These are phyloP conservation scores for Phytophthora pseudosyringae DNA, from an alignment of 352 stramenopile genomes.

Conservation along the genomic window DNA sequence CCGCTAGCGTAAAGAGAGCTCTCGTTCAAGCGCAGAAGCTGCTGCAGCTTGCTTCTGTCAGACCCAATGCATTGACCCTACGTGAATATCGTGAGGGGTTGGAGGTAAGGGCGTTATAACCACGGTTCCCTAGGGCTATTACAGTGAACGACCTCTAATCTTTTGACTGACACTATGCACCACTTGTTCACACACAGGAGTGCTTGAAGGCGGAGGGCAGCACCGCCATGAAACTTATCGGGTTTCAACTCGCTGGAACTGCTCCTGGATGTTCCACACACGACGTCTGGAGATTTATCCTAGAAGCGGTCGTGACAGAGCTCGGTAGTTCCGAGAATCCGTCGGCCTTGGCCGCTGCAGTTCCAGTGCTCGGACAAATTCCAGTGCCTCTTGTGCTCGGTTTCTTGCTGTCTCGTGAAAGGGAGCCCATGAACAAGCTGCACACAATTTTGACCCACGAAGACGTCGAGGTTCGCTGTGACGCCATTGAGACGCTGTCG, in stretches of 20 bases:
- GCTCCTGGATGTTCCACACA: slow-evolving; percentile 61
- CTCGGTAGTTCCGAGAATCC: slow-evolving; percentile 74
- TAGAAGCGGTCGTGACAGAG: slow-evolving; percentile 69
- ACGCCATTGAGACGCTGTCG: slow-evolving; percentile 65
- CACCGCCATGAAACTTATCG: slow-evolving; percentile 64
- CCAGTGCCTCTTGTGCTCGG: slow-evolving; percentile 63
- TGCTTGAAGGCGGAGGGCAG: slow-evolving; percentile 72
- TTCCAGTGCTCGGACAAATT: slow-evolving; percentile 64
- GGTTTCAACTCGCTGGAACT: slow-evolving; percentile 69
- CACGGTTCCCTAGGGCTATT: background rate
- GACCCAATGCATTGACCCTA: slow-evolving; percentile 62
- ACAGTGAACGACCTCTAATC: background rate
- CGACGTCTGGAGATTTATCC: slow-evolving; percentile 66
- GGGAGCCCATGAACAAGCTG: slow-evolving; percentile 84
- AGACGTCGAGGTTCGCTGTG: slow-evolving; percentile 60
- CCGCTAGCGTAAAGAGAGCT: slow-evolving; percentile 51
- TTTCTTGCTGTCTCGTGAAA: slow-evolving; percentile 71
- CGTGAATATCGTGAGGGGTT: slow-evolving; percentile 67
- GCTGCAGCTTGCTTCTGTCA: slow-evolving; percentile 58
- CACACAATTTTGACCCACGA: slow-evolving; percentile 72
- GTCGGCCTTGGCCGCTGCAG: slow-evolving; percentile 50
- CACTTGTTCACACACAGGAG: slow-evolving; percentile 40
- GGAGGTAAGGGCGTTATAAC: slow-evolving; percentile 36
- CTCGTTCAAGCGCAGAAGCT: slow-evolving; percentile 68
- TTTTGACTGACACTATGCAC: background rate